phyloP scores from a whole-genome alignment of 495 filamentous ascomycete genomes.

The Melanomma pulvis-pyrius region DNA sequence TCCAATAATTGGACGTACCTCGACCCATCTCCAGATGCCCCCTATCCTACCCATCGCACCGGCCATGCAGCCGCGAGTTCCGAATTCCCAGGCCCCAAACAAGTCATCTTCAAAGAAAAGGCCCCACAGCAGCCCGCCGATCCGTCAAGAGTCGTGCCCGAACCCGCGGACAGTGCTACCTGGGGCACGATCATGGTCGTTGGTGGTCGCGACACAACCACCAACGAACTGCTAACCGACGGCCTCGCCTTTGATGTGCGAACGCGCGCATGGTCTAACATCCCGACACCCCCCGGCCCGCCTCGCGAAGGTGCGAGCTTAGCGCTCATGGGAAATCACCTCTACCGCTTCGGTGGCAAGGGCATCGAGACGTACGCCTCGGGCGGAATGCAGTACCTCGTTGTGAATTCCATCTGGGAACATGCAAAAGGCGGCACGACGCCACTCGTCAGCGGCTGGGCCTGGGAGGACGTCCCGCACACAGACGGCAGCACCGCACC shows the following conservation, averaged over 20 bases:
- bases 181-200: conserved; percentile 45
- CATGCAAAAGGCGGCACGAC: conserved; percentile 31
- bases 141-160: conserved; percentile 41
- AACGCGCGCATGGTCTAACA: conserved; percentile 38
- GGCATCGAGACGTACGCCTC: not conserved
- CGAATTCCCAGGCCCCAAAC: conserved; percentile 36
- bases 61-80: conserved; percentile 40
- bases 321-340: conserved; percentile 22
- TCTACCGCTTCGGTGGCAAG: conserved; percentile 36
- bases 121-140: conserved; percentile 41
- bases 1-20: conserved; percentile 60
- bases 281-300: conserved; percentile 37
- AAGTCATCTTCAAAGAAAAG: conserved; percentile 10
- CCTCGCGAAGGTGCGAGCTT: conserved; percentile 35
- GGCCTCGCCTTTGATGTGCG: conserved; percentile 43
- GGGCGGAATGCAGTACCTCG: conserved; percentile 26
- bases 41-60: conserved; percentile 45
- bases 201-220: conserved; percentile 27
- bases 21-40: conserved; percentile 50
- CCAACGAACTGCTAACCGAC: conserved; percentile 31
- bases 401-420: conserved; percentile 28
- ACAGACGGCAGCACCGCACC: conserved; percentile 7
- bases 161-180: conserved; percentile 36
- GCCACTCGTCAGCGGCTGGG: conserved; percentile 30
- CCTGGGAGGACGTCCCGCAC: conserved; percentile 27